phyloP scores from a whole-genome alignment of 139 green algal species.

The Volvox reticuliferus region DNA sequence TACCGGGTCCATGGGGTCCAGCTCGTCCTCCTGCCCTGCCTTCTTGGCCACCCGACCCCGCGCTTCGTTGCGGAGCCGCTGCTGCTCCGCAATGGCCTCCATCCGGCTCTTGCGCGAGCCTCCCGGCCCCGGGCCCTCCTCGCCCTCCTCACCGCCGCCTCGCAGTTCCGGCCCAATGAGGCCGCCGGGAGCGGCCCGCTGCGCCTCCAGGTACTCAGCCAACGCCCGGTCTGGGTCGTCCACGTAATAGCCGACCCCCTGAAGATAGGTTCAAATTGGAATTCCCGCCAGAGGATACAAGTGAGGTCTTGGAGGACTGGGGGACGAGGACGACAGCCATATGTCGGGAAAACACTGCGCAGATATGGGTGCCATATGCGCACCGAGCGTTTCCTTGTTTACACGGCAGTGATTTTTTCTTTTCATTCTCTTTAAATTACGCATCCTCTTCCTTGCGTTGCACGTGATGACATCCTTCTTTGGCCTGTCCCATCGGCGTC shows the following conservation, averaged over 20 bases:
- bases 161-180: background rate
- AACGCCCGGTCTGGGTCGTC: slow-evolving; percentile 28
- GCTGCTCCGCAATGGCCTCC: slow-evolving; percentile 53
- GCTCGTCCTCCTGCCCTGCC: slow-evolving; percentile 50
- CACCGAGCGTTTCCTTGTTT: no score
- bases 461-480: no score
- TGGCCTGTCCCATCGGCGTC: no score
- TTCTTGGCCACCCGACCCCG: slow-evolving; percentile 5
- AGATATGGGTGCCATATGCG: no score
- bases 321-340: no score
- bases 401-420: no score
- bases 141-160: background rate
- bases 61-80: slow-evolving; percentile 52
- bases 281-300: background rate
- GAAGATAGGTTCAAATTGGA: background rate
- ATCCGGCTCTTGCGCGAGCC: slow-evolving; percentile 33
- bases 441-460: no score
- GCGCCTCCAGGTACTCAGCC: background rate
- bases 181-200: background rate
- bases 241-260: slow-evolving; percentile 60
- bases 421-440: no score
- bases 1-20: slow-evolving; percentile 86
- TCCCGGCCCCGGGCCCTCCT: background rate
- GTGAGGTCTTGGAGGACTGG: no score
- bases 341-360: no score